Evolutionary conservation across 225 moss, liverwort and hornwort species (phyloP).

Genomic region (Thuidium tamariscinum): DNA sequence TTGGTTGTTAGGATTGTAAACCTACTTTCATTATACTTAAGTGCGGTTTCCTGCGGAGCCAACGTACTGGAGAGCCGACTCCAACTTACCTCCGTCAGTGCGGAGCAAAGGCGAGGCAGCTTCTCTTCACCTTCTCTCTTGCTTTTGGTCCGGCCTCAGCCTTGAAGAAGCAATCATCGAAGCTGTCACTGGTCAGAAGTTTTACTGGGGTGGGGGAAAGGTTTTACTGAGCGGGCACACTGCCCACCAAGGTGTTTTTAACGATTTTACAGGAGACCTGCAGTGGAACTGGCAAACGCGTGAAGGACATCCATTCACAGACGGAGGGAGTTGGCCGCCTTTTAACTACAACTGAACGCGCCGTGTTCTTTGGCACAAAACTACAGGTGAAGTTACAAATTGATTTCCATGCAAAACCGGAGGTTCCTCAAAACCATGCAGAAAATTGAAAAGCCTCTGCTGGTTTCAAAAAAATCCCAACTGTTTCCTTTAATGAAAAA

Average conservation of each 20-base stretch:
- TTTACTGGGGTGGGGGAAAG: not conserved
- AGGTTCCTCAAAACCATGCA: not conserved
- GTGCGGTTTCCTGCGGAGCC: not conserved
- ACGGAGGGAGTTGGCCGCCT: not conserved
- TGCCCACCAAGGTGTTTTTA: not conserved
- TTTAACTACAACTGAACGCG: no score
- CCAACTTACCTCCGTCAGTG: not conserved
- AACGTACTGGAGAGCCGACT: not conserved
- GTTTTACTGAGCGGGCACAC: not conserved
- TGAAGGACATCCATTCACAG: not conserved
- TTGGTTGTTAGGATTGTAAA: conserved; percentile 40
- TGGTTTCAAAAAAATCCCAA: not conserved
- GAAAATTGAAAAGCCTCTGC: no score
- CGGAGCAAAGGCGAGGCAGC: not conserved
- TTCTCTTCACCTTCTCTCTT: conserved; percentile 6
- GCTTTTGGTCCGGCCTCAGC: not conserved
- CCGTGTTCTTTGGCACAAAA: accelerated
- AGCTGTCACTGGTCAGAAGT: not conserved
- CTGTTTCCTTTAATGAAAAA: not conserved
- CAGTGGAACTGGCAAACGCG: not conserved
- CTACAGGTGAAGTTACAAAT: no score
- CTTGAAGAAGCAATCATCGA: conserved; percentile 8
- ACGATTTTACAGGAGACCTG: not conserved
- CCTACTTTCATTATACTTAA: conserved; percentile 18
- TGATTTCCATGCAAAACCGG: not conserved